Base-by-base conservation (phyloP, 1,284 basidiomycete genomes). In the Pseudozyma sp. region DNA sequence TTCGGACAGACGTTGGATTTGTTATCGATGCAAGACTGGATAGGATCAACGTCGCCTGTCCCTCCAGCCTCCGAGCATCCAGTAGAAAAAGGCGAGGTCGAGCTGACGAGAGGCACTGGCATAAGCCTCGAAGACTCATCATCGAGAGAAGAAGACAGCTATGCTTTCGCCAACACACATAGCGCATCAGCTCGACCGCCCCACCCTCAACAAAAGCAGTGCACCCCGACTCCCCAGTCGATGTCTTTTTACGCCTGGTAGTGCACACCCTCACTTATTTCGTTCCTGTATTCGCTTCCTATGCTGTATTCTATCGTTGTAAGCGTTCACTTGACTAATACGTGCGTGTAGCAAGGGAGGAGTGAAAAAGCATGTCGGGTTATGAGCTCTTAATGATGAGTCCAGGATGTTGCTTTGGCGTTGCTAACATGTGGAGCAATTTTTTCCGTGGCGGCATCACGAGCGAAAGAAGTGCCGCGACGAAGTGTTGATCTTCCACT, bases 161-260 rank as follows among this genome's bases (percentile, higher is more conserved):
- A 65, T 48, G 44, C 68, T 0, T 57, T 65, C 47, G 39, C 45
- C 10, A 16, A 12, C 18, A 35, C 45, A 1, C 31, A 18, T 6
- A 39, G 14, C 1, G 11, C 42, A 7, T 35, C 38, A 12, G 14
- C 7, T 8, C 16, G 36, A 34, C 31, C 40, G 34, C 52, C 50
- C 42, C 57, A 64, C 16, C 53, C 56, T 5, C 58, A 55, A 31
- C 40, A 36, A 21, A 38, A 57, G 42, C 38, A 19, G 25, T 43
- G 45, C 14, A 10, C 51, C 1, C 34, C 10, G 3, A 65, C 68
- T 6, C 38, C 61, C 0, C 68, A 61, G 39, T 65, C 68, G 1
- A 70, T 70, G 1, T 61, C 68, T 42, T 70, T 70, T 34, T 70
- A 65, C 43, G 68, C 68, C 51, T 70, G 68, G 68, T 70, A 70